phyloP scores from a whole-genome alignment of 2,329 filamentous ascomycete genomes.

The Lecanicillium sp. region DNA sequence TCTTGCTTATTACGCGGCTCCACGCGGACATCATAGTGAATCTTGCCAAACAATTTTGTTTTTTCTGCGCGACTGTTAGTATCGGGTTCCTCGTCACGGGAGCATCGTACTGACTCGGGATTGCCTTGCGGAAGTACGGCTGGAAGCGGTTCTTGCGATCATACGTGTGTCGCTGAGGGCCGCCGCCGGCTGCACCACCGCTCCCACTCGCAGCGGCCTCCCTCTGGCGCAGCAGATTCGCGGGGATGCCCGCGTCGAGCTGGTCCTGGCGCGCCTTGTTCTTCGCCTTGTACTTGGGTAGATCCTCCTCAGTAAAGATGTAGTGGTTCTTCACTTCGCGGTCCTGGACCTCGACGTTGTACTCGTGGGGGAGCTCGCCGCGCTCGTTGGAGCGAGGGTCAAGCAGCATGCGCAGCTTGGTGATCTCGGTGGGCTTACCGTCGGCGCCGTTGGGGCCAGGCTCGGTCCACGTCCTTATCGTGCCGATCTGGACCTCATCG shows the following conservation, averaged over 20 bases:
- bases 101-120: constrained; percentile 57
- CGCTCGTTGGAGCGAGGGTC: constrained; percentile 59
- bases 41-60: constrained; percentile 66
- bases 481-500: constrained; percentile 75
- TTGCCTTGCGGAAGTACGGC: constrained; percentile 63
- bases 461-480: constrained; percentile 56
- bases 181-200: constrained; percentile 22
- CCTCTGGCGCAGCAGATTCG: constrained; percentile 45
- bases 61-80: constrained; percentile 54
- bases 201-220: constrained; percentile 16
- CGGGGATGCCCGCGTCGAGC: constrained; percentile 52
- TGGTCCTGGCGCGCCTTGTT: constrained; percentile 51
- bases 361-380: constrained; percentile 76
- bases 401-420: constrained; percentile 58
- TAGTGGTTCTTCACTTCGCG: constrained; percentile 73
- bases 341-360: constrained; percentile 66
- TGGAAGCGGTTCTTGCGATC: constrained; percentile 41
- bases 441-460: constrained; percentile 46
- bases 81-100: not conserved
- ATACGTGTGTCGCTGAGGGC: constrained; percentile 39
- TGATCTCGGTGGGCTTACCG: constrained; percentile 21
- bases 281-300: constrained; percentile 49
- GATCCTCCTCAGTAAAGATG: constrained; percentile 88
- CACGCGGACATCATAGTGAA: constrained; percentile 71
- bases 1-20: constrained; percentile 67